Conservation (phyloP, 768 basidiomycete genomes). For the Leccinum subgranulosum region DNA sequence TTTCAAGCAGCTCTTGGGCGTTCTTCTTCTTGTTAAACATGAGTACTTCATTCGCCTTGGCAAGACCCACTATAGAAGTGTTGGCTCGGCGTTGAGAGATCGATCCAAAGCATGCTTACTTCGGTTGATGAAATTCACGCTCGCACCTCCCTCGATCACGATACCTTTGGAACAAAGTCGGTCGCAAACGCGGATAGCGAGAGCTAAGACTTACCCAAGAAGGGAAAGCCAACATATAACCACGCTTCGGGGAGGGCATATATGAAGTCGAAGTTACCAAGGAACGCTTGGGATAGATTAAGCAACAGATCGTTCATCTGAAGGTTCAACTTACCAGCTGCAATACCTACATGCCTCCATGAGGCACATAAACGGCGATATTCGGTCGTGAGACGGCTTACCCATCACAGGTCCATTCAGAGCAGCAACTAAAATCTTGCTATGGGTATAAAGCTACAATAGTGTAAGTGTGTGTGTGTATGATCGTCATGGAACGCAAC, state of each 20-base stretch:
- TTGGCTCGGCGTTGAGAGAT: not conserved
- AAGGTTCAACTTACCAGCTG: conserved; percentile 44
- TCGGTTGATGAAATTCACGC: conserved; percentile 63
- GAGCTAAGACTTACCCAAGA: conserved; percentile 41
- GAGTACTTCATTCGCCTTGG: conserved; percentile 68
- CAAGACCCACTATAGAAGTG: conserved; percentile 56
- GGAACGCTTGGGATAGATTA: conserved; percentile 42
- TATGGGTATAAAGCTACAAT: conserved; percentile 60
- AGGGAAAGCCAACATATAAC: conserved; percentile 66
- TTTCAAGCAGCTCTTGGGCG: conserved; percentile 53
- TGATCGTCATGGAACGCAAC: conserved; percentile 13
- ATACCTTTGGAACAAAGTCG: conserved; percentile 42
- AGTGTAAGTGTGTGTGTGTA: not conserved
- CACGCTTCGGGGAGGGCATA: conserved; percentile 60
- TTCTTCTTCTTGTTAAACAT: conserved; percentile 66
- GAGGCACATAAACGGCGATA: not conserved
- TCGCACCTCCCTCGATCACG: conserved; percentile 65
- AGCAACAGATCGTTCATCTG: not conserved
- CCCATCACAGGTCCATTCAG: conserved; percentile 77
- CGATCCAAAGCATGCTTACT: conserved; percentile 38
- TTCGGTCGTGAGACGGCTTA: conserved; percentile 20
- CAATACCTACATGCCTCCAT: conserved; percentile 46
- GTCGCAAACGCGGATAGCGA: not conserved
- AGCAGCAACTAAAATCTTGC: conserved; percentile 67
- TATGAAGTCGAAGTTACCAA: conserved; percentile 76